These are phyloP conservation scores for Cokeromyces recurvatus DNA, from an alignment of 371 early-diverging fungal species.

Conservation along the genomic window DNA sequence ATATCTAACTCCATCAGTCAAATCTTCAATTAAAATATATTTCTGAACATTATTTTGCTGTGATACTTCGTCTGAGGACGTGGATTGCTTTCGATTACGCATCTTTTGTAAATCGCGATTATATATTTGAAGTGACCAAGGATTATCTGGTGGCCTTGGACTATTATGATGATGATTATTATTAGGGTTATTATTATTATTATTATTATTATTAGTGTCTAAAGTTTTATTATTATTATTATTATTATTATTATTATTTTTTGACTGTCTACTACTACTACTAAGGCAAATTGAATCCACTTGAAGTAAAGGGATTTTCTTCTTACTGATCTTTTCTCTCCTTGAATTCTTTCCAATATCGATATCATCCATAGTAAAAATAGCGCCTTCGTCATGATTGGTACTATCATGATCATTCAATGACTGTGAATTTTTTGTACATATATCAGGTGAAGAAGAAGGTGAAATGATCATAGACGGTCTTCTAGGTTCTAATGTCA, in stretches of 20 bases:
- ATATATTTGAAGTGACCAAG: conserved; percentile 39
- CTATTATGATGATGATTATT: conserved; percentile 1
- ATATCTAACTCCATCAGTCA: conserved; percentile 79
- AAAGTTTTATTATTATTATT: not conserved
- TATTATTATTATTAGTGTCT: not conserved
- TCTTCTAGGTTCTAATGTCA: conserved; percentile 9
- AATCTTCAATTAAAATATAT: conserved; percentile 71
- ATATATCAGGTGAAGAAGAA: not conserved
- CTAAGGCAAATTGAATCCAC: conserved; percentile 18
- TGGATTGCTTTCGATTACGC: conserved; percentile 4
- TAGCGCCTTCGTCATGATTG: conserved; percentile 5
- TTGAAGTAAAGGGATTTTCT: conserved; percentile 2
- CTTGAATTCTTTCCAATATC: conserved; percentile 3
- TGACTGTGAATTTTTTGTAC: not conserved
- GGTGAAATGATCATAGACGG: conserved; percentile 6
- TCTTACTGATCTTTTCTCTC: not conserved
- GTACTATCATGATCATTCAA: not conserved
- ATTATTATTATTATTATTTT: not conserved
- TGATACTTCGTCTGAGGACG: not conserved
- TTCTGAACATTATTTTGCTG: conserved; percentile 65
- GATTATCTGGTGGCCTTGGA: conserved; percentile 10
- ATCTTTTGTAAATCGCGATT: conserved; percentile 33
- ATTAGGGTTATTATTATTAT: not conserved
- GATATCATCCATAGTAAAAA: conserved; percentile 25
- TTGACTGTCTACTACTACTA: not conserved